A percentile compares a stretch with the other conserved stretches of the same genome.
Evolutionary conservation across 345 rosid genomes (phyloP).

Genomic region (Sisymbrium irio): DNA sequence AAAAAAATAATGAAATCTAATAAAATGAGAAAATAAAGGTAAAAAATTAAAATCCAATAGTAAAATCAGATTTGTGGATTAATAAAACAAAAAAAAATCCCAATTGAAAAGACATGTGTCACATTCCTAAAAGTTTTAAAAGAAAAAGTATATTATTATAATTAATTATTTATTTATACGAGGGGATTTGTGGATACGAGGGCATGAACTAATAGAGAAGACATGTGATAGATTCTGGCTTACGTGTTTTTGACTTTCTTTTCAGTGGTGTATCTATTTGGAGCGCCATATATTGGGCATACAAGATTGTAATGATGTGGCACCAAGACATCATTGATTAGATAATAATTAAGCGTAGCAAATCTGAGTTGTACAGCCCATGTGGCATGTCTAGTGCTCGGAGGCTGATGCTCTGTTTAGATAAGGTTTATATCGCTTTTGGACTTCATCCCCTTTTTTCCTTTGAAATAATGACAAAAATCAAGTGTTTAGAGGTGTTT

Average conservation of each 20-base stretch:
- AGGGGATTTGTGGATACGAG: slow-evolving; percentile 1
- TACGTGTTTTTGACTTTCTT: slow-evolving; percentile 17
- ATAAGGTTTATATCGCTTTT: not conserved
- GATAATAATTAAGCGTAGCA: slow-evolving; percentile 19
- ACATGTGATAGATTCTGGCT: slow-evolving; percentile 10
- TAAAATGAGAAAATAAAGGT: too few relatives aligned
- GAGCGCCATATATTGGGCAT: not conserved
- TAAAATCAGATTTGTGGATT: too few relatives aligned
- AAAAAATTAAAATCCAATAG: too few relatives aligned
- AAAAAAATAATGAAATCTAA: too few relatives aligned
- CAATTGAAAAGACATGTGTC: too few relatives aligned
- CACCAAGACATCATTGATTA: not conserved
- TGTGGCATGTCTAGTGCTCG: not conserved
- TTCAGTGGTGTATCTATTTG: slow-evolving; percentile 17
- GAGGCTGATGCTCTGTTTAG: not conserved
- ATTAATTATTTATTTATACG: too few relatives aligned
- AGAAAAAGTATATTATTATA: too few relatives aligned
- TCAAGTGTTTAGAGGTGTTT: too few relatives aligned
- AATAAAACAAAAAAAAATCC: too few relatives aligned
- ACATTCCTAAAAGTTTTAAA: too few relatives aligned
- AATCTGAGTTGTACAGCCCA: not conserved
- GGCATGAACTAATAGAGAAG: not conserved
- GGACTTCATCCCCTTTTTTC: not conserved
- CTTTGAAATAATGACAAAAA: too few relatives aligned
- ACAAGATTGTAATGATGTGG: not conserved